phyloP scores from a whole-genome alignment of 306 rosid species.

The Quillaja saponaria region DNA sequence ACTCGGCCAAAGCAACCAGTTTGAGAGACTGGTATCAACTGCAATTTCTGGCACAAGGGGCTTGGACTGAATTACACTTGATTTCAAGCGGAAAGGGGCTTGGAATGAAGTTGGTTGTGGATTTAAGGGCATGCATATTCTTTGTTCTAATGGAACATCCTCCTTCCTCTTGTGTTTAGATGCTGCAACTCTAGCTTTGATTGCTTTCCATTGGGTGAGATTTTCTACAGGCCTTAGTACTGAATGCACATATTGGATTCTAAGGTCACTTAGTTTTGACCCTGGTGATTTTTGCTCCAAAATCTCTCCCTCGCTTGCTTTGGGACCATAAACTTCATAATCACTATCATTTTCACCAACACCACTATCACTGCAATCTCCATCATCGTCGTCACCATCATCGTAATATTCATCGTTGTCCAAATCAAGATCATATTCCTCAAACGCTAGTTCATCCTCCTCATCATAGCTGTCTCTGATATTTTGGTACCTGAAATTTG shows the following conservation, averaged over 20 bases:
- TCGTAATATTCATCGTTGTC: conserved; percentile 33
- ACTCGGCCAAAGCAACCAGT: conserved; percentile 53
- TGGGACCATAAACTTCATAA: conserved; percentile 30
- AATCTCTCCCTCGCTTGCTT: conserved; percentile 37
- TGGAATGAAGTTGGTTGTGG: conserved; percentile 33
- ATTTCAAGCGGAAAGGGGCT: conserved; percentile 33
- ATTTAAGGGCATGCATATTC: conserved; percentile 24
- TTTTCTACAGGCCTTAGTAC: conserved; percentile 81
- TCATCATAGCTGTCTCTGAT: conserved; percentile 56
- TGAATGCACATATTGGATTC: conserved; percentile 44
- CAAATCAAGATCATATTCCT: conserved; percentile 55
- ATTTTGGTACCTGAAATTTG: conserved; percentile 74
- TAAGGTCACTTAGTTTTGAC: conserved; percentile 3
- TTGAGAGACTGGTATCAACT: conserved; percentile 80
- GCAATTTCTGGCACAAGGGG: conserved; percentile 57
- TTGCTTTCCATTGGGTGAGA: conserved; percentile 83
- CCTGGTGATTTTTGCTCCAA: conserved; percentile 16
- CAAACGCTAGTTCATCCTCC: conserved; percentile 48
- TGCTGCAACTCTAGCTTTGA: conserved; percentile 65
- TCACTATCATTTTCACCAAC: conserved; percentile 29
- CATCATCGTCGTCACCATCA: conserved; percentile 37
- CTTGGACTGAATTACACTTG: conserved; percentile 45
- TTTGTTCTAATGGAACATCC: conserved; percentile 40
- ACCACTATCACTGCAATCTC: conserved; percentile 15
- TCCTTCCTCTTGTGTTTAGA: conserved; percentile 61